Base-by-base conservation (phyloP, 306 rosid species). In the Dalbergia cochinchinensis region DNA sequence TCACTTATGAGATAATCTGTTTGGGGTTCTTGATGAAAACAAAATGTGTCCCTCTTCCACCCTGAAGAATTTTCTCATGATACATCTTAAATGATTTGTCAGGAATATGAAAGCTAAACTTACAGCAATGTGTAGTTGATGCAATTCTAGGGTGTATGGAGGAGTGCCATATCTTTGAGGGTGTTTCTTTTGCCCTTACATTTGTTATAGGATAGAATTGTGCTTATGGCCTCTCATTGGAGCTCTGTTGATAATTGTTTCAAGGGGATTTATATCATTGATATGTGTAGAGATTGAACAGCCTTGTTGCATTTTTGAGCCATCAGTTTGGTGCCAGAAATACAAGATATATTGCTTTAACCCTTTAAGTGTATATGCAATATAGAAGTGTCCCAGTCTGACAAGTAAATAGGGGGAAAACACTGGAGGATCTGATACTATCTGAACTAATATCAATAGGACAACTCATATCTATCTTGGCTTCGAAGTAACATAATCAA, bases 401-500 rank as follows among this genome's bases (percentile, higher is more conserved):
- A 50, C 16, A 47, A 78, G 34, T 7, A 58, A 12, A 14, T 35
- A 4, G 63, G 26, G 69, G 57, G 8, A 13, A 26, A 44, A 45
- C 26, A 11, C 58, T 13, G 50, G 20, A 60, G 37, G 19, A 60
- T 57, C 55, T 42, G 45, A 78, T 64, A 54, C 39, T 76, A 9
- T 11, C n/a, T 39, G 34, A 80, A 53, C 64, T 35, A 60, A 42
- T 62, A 67, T 53, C 57, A 54, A 62, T 48, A 33, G 44, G 70
- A 72, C 20, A 76, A 39, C 63, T 71, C 11, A 8, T 57, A 80
- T 78, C 31, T 65, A 33, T 60, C 59, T 65, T 26, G 19, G 31
- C 41, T 20, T 71, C 37, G 31, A 35, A 60, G 80, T 65, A 77
- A 66, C 55, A 78, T 15, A 89, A 77, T 50, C 37, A 35, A 80